Base-by-base conservation (phyloP, 2,329 filamentous ascomycete species). In the Fusarium compactum region DNA sequence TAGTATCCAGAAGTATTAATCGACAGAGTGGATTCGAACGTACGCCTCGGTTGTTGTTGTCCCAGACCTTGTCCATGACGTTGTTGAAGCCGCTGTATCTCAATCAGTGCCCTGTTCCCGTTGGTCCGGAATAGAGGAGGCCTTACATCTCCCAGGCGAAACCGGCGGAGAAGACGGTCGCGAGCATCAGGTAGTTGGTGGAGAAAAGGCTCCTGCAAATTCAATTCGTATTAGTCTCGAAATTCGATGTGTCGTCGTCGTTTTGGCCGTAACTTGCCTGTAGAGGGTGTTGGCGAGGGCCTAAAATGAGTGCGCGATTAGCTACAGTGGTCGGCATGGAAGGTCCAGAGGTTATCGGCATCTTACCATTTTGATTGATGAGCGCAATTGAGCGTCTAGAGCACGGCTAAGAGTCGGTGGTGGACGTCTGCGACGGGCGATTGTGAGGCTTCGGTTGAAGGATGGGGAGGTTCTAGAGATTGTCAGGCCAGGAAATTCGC, bases 91-190 rank as follows among this genome's bases (percentile, higher is more conserved):
- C 89, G 81, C 96, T 98, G 78, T 78, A 60, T 50, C 59, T 52
- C 72, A 69, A 74, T 83, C 76, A 83, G 79, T 60, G 71, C 67
- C 55, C 53, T 65, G 48, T 62, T 44, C 60, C 73, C 66, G 59
- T 59, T 71, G 53, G 61, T 67, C 60, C 58, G 66, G 56, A 69
- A 46, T 53, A 40, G 59, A 32, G 48, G 44, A 56, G 70, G 84
- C 34, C 93, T 80, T 89, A 99, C 96, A 99, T 88, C 86, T 98
- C 94, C 80, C 97, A 94, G 71, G 87, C 93, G 80, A 99, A 99
- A 74, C 95, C 95, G 74, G 90, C 87, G 75, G 85, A 88, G 81
- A 99, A 99, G 80, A 99, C 92, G 72, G 90, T 87, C 74, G 89
- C 91, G 77, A 99, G 86, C 89, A 97, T 97, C 81, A 92, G 86